Evolutionary conservation across 169 alveolate genomes (phyloP).

Genomic region (Eimeria acervulina): DNA sequence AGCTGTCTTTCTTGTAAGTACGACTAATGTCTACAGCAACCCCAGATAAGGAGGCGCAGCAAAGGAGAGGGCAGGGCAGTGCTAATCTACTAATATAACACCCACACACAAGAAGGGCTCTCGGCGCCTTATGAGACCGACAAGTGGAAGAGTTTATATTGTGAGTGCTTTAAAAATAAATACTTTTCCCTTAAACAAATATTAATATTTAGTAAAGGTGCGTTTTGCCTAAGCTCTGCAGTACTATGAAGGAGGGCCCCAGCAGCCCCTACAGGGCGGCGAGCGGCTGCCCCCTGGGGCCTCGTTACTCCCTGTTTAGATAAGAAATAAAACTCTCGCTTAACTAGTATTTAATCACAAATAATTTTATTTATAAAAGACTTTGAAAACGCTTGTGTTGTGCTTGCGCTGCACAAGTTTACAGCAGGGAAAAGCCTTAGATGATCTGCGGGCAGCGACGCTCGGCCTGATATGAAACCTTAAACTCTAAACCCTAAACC

Average conservation of each 20-base stretch:
- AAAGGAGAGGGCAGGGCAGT: background rate
- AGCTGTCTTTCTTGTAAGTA: background rate
- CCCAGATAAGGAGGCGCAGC: too few relatives aligned
- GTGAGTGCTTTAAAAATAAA: background rate
- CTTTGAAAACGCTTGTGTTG: too few relatives aligned
- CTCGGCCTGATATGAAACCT: background rate
- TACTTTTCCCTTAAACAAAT: background rate
- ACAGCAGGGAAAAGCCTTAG: too few relatives aligned
- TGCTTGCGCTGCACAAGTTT: too few relatives aligned
- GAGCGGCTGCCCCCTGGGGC: background rate
- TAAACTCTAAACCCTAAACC: background rate
- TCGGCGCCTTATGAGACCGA: background rate
- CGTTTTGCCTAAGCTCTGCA: background rate
- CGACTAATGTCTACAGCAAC: background rate
- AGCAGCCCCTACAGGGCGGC: slow-evolving; percentile 7
- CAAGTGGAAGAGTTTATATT: background rate
- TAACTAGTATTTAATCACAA: background rate
- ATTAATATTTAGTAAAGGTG: background rate
- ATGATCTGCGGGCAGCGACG: too few relatives aligned
- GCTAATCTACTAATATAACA: background rate
- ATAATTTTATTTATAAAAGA: too few relatives aligned
- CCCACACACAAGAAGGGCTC: background rate
- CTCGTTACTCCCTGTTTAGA: background rate
- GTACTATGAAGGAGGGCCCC: slow-evolving; percentile 31
- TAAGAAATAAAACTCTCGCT: background rate